Conservation (phyloP, 2,329 filamentous ascomycete genomes). For the Peltaster fructicola region DNA sequence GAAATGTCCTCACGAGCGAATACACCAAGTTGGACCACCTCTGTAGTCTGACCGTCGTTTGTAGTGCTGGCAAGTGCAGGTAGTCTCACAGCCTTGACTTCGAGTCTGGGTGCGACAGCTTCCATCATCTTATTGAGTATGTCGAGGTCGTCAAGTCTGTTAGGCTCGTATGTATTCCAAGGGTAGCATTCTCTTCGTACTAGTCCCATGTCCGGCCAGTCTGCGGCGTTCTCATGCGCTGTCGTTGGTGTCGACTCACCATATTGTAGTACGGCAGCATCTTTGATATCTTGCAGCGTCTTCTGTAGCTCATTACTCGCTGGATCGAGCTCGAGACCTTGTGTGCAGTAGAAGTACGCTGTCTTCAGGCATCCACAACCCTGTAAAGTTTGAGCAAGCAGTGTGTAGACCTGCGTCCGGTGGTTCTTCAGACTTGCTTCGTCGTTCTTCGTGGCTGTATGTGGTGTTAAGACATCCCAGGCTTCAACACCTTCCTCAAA, state of each 20-base stretch:
- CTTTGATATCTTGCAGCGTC: constrained; percentile 33
- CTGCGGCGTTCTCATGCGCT: constrained; percentile 6
- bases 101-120: constrained; percentile 60
- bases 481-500: too few species aligned
- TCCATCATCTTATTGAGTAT: constrained; percentile 55
- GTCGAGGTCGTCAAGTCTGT: constrained; percentile 39
- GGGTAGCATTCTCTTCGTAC: constrained; percentile 49
- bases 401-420: too few species aligned
- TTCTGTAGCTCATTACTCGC: constrained; percentile 38
- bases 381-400: constrained; percentile 35
- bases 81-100: constrained; percentile 57
- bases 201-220: constrained; percentile 50
- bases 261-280: too few species aligned
- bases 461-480: too few species aligned
- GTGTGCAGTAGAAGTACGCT: constrained; percentile 46
- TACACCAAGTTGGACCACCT: constrained; percentile 83
- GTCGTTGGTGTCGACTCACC: constrained; percentile 5
- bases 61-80: constrained; percentile 40
- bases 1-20: constrained; percentile 71
- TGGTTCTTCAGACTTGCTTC: too few species aligned
- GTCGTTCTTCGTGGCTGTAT: constrained; percentile 2
- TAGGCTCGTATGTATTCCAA: constrained; percentile 44
- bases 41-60: constrained; percentile 33
- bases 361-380: constrained; percentile 46
- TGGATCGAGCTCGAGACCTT: constrained; percentile 40